phyloP scores from a whole-genome alignment of 805 yeast species.

The Candida taoyuanica region DNA sequence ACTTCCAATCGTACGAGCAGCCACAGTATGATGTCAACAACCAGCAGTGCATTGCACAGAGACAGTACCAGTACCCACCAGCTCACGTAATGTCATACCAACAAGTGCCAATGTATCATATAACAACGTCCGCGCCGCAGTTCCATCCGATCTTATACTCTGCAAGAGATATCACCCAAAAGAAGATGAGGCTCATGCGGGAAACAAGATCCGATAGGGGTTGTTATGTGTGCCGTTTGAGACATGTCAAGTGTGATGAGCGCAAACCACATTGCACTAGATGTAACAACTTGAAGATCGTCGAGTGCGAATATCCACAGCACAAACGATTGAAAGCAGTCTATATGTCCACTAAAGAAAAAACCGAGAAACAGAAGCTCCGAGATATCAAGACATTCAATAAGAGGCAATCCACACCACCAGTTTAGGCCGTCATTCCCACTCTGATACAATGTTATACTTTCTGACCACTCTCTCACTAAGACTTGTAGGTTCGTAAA shows the following conservation, averaged over 20 bases:
- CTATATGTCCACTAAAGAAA: too few species aligned
- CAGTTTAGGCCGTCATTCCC: constrained; percentile 21
- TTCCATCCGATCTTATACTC: too few species aligned
- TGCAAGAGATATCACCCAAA: neutral
- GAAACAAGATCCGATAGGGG: constrained; percentile 26
- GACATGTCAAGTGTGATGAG: constrained; percentile 63
- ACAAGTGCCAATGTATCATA: too few species aligned
- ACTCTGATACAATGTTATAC: constrained; percentile 21
- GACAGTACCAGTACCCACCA: neutral
- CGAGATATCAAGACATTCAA: neutral
- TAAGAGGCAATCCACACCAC: neutral
- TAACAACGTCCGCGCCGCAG: too few species aligned
- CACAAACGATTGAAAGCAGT: too few species aligned
- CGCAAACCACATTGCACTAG: constrained; percentile 51
- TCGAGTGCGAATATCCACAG: constrained; percentile 14
- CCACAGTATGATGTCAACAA: neutral
- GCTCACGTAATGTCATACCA: too few species aligned
- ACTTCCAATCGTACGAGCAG: constrained; percentile 5
- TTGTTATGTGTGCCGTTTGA: constrained; percentile 53
- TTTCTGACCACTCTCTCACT: constrained; percentile 22
- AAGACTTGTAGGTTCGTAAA: constrained; percentile 20
- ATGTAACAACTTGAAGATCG: constrained; percentile 33
- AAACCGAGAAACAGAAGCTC: constrained; percentile 3
- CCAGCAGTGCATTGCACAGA: neutral
- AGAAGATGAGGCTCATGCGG: constrained; percentile 1